Percentiles rank a stretch among this genome's conserved stretches.
Evolutionary conservation across 495 filamentous ascomycete genomes (phyloP).

Genomic region (Aspergillus cavernicola): DNA sequence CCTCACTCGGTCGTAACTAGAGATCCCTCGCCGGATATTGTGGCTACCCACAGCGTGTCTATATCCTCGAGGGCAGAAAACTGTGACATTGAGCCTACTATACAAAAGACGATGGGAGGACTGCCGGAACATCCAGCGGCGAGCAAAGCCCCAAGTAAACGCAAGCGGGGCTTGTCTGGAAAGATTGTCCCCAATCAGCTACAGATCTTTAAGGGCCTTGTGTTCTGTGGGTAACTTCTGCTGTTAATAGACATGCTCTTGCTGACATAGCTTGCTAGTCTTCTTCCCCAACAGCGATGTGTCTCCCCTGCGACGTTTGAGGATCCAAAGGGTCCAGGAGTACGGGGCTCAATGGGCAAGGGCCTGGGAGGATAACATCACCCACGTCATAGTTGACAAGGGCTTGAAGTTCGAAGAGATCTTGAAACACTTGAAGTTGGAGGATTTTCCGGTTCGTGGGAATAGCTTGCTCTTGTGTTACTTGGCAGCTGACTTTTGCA

Average conservation of each 20-base stretch:
- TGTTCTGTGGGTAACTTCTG: conserved; percentile 56
- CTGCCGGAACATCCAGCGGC: neutral
- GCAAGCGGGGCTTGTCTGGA: conserved; percentile 25
- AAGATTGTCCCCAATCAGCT: conserved; percentile 52
- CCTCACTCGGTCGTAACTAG: neutral
- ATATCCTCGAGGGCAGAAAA: neutral
- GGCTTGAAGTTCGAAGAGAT: conserved; percentile 62
- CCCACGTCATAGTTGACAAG: conserved; percentile 80
- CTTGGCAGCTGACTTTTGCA: conserved; percentile 31
- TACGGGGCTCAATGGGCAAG: conserved; percentile 67
- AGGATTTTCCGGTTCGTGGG: conserved; percentile 42
- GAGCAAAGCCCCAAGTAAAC: conserved; percentile 7
- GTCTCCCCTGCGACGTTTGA: conserved; percentile 57
- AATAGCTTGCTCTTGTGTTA: conserved; percentile 2
- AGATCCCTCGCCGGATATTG: neutral
- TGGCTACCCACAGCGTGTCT: neutral
- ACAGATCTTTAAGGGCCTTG: conserved; percentile 61
- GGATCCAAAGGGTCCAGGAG: conserved; percentile 71
- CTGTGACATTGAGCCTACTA: neutral
- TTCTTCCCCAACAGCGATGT: conserved; percentile 82
- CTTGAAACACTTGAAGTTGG: conserved; percentile 52
- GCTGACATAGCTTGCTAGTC: conserved; percentile 43
- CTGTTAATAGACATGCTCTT: neutral
- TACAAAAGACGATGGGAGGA: conserved; percentile 1
- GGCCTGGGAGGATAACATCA: conserved; percentile 51